Percentiles rank a stretch among this genome's conserved stretches.
These are phyloP conservation scores for Capillidium heterosporum DNA, from an alignment of 371 early-diverging fungal genomes.

Conservation along the genomic window DNA sequence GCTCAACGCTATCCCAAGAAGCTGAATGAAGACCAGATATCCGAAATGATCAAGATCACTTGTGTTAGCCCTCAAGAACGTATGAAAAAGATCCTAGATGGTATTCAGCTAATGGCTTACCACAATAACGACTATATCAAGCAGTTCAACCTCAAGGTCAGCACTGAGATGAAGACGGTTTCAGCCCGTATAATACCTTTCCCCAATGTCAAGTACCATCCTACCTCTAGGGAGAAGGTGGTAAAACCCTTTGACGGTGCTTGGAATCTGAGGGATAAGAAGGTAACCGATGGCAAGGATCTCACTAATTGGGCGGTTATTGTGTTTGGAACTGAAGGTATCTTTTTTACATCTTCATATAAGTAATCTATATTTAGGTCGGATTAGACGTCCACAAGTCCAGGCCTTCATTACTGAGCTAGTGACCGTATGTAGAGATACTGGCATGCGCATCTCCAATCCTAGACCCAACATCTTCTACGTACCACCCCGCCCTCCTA, in stretches of 20 bases:
- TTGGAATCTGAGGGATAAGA: slow-evolving; percentile 85
- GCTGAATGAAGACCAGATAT: slow-evolving; percentile 64
- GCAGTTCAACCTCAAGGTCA: slow-evolving; percentile 46
- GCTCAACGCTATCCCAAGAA: slow-evolving; percentile 63
- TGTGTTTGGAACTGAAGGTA: slow-evolving; percentile 21
- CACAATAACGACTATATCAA: slow-evolving; percentile 27
- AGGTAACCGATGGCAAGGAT: slow-evolving; percentile 49
- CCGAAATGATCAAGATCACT: slow-evolving; percentile 82
- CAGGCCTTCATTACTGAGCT: slow-evolving; percentile 31
- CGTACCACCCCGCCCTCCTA: slow-evolving; percentile 37
- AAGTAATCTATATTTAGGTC: not conserved
- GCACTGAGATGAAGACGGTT: slow-evolving; percentile 26
- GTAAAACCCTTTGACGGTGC: slow-evolving; percentile 64
- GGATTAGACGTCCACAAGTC: slow-evolving; percentile 14
- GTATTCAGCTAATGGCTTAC: slow-evolving; percentile 23
- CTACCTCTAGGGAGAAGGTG: slow-evolving; percentile 31
- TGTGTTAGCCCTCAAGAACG: slow-evolving; percentile 54
- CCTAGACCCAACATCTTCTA: slow-evolving; percentile 50
- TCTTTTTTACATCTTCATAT: too few species aligned
- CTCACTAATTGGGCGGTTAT: slow-evolving; percentile 72
- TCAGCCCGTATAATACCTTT: slow-evolving; percentile 54
- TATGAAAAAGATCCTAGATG: slow-evolving; percentile 32
- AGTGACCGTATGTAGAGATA: slow-evolving; percentile 23
- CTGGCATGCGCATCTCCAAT: slow-evolving; percentile 36
- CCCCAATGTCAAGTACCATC: slow-evolving; percentile 54